Conservation (phyloP, 208 protist genomes). For the Herpetomonas samuelpessoai region DNA sequence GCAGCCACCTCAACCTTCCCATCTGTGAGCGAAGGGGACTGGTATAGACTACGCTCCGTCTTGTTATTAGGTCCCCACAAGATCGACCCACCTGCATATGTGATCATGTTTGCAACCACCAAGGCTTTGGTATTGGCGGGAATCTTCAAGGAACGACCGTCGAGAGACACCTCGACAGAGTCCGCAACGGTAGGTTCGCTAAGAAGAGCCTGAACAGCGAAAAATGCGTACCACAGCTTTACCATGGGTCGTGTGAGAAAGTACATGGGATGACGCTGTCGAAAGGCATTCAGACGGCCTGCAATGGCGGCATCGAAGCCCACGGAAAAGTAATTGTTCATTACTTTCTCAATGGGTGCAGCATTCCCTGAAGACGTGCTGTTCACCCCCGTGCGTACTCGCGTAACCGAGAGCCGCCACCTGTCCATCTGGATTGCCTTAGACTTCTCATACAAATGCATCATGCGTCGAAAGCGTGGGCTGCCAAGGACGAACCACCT, state of each 20-base stretch:
- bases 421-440: slow-evolving; percentile 30
- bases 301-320: slow-evolving; percentile 58
- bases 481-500: slow-evolving; percentile 36
- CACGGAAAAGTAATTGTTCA: slow-evolving; percentile 78
- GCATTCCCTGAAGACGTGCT: not conserved
- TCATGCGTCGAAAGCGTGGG: slow-evolving; percentile 24
- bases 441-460: slow-evolving; percentile 19
- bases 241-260: slow-evolving; percentile 41
- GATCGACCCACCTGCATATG: slow-evolving; percentile 52
- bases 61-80: slow-evolving; percentile 30
- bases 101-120: slow-evolving; percentile 52
- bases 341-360: slow-evolving; percentile 7
- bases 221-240: slow-evolving; percentile 68
- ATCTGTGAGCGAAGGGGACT: slow-evolving; percentile 31
- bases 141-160: slow-evolving; percentile 22
- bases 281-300: slow-evolving; percentile 32
- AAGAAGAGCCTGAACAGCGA: slow-evolving; percentile 32
- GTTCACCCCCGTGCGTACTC: not conserved
- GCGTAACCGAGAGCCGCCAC: slow-evolving; percentile 29
- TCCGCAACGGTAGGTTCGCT: slow-evolving; percentile 17
- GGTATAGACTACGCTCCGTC: slow-evolving; percentile 10
- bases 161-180: slow-evolving; percentile 20
- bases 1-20: slow-evolving; percentile 40
- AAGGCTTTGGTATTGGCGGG: slow-evolving; percentile 46
- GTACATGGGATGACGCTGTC: slow-evolving; percentile 23